Conservation (phyloP, 768 basidiomycete genomes). For the Calvatia gigantea region DNA sequence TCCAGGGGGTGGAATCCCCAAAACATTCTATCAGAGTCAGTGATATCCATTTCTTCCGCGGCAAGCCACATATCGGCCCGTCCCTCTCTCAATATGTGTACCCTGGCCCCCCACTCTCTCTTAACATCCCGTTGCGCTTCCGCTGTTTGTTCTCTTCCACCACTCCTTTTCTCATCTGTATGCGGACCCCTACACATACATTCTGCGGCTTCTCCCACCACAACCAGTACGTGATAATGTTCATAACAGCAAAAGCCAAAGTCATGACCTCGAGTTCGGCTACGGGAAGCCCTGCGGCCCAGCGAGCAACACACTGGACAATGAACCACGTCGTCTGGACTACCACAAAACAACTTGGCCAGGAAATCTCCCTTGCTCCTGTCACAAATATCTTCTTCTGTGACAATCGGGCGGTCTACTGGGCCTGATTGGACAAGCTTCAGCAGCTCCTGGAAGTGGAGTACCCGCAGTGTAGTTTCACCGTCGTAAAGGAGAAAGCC, state of each 20-base stretch:
- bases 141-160: no score
- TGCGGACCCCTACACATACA: no score
- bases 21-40: no score
- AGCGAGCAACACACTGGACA: neutral
- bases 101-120: no score
- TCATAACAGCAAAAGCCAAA: conserved; percentile 2
- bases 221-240: neutral
- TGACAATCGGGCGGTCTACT: neutral
- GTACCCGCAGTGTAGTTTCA: neutral
- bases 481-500: conserved; percentile 8
- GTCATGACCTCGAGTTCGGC: conserved; percentile 1
- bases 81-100: no score
- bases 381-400: neutral
- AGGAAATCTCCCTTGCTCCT: neutral
- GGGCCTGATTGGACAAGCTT: neutral
- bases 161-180: no score
- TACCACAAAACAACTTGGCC: neutral
- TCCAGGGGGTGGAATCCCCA: no score
- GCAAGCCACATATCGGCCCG: no score
- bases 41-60: no score
- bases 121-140: no score
- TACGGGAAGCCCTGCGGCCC: neutral
- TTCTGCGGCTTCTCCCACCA: conserved; percentile 8
- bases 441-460: conserved; percentile 8
- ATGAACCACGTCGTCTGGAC: neutral